These are phyloP conservation scores for Hypoxylon subgilvum DNA, from an alignment of 495 filamentous ascomycete genomes.

Conservation along the genomic window DNA sequence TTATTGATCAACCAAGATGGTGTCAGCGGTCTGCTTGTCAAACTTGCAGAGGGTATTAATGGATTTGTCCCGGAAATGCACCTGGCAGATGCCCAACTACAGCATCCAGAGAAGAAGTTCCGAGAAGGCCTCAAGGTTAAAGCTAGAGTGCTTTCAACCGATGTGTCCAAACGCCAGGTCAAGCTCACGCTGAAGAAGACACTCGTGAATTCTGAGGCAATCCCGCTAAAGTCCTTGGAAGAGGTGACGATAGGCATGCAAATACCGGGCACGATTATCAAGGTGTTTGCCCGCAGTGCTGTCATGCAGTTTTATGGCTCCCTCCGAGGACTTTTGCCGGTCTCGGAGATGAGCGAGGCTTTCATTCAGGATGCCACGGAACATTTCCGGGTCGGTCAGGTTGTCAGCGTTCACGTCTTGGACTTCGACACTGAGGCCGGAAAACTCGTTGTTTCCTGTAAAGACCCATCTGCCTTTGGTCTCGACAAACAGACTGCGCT, in stretches of 20 bases:
- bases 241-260: conserved; percentile 71
- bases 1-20: conserved; percentile 74
- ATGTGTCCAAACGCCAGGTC: conserved; percentile 76
- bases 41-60: conserved; percentile 81
- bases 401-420: conserved; percentile 82
- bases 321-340: conserved; percentile 82
- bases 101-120: conserved; percentile 96
- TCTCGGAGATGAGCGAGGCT: conserved; percentile 96
- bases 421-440: conserved; percentile 73
- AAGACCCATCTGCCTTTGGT: conserved; percentile 78
- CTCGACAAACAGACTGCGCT: conserved; percentile 76
- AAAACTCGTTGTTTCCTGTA: conserved; percentile 89
- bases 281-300: conserved; percentile 75
- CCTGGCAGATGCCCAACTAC: conserved; percentile 82
- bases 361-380: conserved; percentile 87
- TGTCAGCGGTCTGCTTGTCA: conserved; percentile 79
- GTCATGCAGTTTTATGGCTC: conserved; percentile 91
- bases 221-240: conserved; percentile 76
- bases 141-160: conserved; percentile 79
- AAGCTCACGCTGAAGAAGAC: conserved; percentile 94
- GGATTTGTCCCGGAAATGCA: conserved; percentile 88
- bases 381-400: conserved; percentile 89
- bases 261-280: conserved; percentile 83
- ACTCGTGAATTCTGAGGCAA: conserved; percentile 82
- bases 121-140: conserved; percentile 83